phyloP scores from a whole-genome alignment of 352 stramenopile species.

The Pythium phragmiticola region DNA sequence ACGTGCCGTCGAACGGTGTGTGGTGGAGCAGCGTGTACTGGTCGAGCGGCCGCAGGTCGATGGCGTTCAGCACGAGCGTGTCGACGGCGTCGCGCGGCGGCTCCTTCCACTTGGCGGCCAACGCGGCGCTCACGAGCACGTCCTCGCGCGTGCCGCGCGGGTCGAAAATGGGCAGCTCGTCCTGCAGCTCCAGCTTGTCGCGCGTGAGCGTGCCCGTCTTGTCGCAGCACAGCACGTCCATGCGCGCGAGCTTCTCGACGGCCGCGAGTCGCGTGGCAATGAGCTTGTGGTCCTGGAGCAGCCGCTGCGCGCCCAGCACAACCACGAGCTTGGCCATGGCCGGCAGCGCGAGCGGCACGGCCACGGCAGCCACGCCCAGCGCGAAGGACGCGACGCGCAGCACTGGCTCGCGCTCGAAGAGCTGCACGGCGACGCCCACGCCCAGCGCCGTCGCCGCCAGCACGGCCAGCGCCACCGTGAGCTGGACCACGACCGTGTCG shows the following conservation, averaged over 20 bases:
- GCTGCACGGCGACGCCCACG: constrained; percentile 86
- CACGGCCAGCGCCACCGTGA: constrained; percentile 89
- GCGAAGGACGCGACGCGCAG: constrained; percentile 84
- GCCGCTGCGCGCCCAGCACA: constrained; percentile 88
- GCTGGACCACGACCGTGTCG: constrained; percentile 91
- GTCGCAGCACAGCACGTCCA: constrained; percentile 95
- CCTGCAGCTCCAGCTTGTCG: constrained; percentile 94
- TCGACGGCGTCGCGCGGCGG: constrained; percentile 92
- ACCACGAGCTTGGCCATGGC: constrained; percentile 93
- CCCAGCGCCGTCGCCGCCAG: constrained; percentile 85
- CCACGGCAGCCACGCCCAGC: constrained; percentile 90
- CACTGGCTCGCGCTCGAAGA: constrained; percentile 79
- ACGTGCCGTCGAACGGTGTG: constrained; percentile 75
- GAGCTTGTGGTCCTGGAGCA: constrained; percentile 89
- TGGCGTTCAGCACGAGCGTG: constrained; percentile 88
- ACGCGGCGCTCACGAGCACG: constrained; percentile 88
- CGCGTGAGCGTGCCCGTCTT: constrained; percentile 95
- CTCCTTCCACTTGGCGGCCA: constrained; percentile 95
- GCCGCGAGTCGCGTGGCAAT: constrained; percentile 91
- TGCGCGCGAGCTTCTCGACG: constrained; percentile 91
- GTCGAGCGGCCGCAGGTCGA: constrained; percentile 81
- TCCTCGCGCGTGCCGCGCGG: constrained; percentile 78
- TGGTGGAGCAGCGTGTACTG: constrained; percentile 84
- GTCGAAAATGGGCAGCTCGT: constrained; percentile 89
- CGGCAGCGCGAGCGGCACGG: constrained; percentile 93